phyloP scores from a whole-genome alignment of 306 rosid species.

The Quercus agrifolia region DNA sequence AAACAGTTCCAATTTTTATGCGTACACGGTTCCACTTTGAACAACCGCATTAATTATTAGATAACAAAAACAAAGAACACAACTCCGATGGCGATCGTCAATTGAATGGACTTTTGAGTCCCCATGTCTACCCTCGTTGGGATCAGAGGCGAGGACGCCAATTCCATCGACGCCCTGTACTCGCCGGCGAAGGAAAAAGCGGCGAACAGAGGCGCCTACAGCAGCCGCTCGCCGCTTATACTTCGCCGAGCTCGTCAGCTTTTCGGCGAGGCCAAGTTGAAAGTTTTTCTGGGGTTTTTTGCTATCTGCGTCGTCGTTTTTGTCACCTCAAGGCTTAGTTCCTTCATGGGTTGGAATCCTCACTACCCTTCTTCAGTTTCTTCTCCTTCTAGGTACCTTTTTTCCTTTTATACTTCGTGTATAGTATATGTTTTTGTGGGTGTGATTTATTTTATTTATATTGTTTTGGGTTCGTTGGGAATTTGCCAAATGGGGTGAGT shows the following conservation, averaged over 20 bases:
- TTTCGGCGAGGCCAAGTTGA: constrained; percentile 29
- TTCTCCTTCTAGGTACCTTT: constrained; percentile 35
- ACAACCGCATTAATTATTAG: no score
- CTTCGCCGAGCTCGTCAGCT: constrained; percentile 36
- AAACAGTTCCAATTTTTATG: no score
- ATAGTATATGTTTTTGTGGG: background rate
- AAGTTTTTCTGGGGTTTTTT: constrained; percentile 25
- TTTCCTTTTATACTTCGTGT: background rate
- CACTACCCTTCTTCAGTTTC: constrained; percentile 35
- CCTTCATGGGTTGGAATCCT: constrained; percentile 53
- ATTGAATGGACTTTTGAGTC: constrained; percentile 14
- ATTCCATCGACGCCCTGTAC: constrained; percentile 20
- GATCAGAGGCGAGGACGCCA: constrained; percentile 20
- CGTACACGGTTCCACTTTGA: no score
- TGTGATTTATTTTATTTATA: background rate
- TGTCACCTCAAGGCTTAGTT: constrained; percentile 29
- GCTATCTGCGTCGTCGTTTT: constrained; percentile 25
- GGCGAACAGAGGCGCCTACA: constrained; percentile 31
- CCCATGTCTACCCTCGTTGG: constrained; percentile 31
- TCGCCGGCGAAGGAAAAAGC: constrained; percentile 65
- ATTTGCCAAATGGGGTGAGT: background rate
- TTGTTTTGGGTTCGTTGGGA: background rate
- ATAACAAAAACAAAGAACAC: background rate
- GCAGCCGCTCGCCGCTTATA: constrained; percentile 16
- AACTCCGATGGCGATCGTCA: background rate